Evolutionary conservation across 2,329 filamentous ascomycete genomes (phyloP).

Genomic region (Fusarium domesticum): DNA sequence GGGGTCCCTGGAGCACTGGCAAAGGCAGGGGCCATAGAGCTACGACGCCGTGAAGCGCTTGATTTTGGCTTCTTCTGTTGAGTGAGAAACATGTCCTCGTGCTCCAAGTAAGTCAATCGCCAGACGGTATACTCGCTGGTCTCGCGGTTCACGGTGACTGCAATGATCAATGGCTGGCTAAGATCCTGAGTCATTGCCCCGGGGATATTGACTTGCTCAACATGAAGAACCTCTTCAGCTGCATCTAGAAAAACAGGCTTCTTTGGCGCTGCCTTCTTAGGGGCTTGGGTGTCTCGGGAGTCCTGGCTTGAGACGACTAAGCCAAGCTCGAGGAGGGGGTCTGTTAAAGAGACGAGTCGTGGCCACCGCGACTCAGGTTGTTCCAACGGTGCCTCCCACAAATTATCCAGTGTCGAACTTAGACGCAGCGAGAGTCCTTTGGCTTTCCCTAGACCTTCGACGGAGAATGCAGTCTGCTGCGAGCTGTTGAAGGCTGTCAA

Average conservation of each 20-base stretch:
- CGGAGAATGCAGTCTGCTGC: conserved; percentile 53
- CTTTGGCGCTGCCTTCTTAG: conserved; percentile 36
- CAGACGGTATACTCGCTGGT: conserved; percentile 79
- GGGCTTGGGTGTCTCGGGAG: conserved; percentile 30
- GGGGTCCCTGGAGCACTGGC: conserved; percentile 76
- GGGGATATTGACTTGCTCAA: conserved; percentile 66
- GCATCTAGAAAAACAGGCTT: conserved; percentile 62
- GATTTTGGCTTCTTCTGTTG: conserved; percentile 45
- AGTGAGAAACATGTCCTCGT: conserved; percentile 56
- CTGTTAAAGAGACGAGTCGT: conserved; percentile 76
- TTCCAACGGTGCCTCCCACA: conserved; percentile 55
- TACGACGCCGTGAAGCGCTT: conserved; percentile 52
- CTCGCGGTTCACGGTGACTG: conserved; percentile 77
- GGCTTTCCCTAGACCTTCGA: conserved; percentile 54
- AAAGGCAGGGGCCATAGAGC: conserved; percentile 65
- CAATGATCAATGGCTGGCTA: conserved; percentile 61
- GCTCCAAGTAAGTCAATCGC: conserved; percentile 74
- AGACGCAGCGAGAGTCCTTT: conserved; percentile 53
- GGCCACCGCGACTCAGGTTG: conserved; percentile 62
- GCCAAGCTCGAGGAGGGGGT: conserved; percentile 82
- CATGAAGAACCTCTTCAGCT: conserved; percentile 78
- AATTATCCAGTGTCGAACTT: conserved; percentile 53
- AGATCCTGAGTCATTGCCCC: conserved; percentile 35
- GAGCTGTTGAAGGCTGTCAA: conserved; percentile 51
- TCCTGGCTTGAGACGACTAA: conserved; percentile 66